Evolutionary conservation across 2,329 filamentous ascomycete species (phyloP), one percentile per base, ranked within the genome.

Genomic region (Tolypocladium cylindrosporum): DNA sequence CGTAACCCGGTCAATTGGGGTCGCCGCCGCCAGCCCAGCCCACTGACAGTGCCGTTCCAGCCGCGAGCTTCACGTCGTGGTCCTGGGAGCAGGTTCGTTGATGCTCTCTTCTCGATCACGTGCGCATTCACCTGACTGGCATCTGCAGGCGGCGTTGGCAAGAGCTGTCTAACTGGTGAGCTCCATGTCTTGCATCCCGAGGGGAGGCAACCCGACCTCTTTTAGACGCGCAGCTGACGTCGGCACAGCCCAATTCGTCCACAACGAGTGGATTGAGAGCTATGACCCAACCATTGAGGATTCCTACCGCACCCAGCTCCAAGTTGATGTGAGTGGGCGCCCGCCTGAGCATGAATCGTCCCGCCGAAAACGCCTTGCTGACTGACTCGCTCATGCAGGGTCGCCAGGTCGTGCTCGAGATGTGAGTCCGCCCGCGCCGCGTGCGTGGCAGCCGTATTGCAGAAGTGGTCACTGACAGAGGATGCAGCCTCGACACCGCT

Each of bases 201-300:
- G n/a, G 45, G 7, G 24, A 50, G 7, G 24, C n/a, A 13, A 7
- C 11, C 52, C 31, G 31, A 16, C 43, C 14, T 56, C 40, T 10
- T 34, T 16, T 10, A 8, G n/a, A 40, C 14, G 10, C 4, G 14
- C 37, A 4, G 7, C 34, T 53, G 40, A 57, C 41, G 14, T 31
- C 37, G 31, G 56, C 57, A 62, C 61, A 91, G 91, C 91, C 67
- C 91, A 96, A 79, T 96, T 95, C 68, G 91, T 96, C 56, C 90
- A 94, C 73, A 92, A 94, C 75, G 88, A 95, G 66, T 95, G 91
- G 89, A 93, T 96, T 70, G 91, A 96, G 73, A 89, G 85, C 71
- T 90, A 90, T 74, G 87, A 90, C 71, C 87, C 87, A 19, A 90
- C 87, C 21, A 90, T 90, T 65, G 87, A 90, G 69, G 87, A 90